Conservation (phyloP, 2,329 filamentous ascomycete genomes). For the Penicillium sp. region DNA sequence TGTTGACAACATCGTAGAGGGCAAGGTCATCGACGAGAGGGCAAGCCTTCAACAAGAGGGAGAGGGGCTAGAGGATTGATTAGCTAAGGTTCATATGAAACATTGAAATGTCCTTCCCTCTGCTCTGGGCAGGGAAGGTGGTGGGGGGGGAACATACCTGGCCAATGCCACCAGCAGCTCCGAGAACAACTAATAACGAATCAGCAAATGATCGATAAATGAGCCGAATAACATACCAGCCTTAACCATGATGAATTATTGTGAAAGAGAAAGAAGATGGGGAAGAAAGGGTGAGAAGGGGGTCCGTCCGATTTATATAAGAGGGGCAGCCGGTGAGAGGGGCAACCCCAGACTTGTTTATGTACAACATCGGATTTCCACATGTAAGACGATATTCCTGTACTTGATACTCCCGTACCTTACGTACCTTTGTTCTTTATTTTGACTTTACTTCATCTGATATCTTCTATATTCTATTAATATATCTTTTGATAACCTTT, state of each 20-base stretch:
- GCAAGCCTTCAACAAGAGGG: constrained; percentile 88
- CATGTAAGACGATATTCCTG: neutral
- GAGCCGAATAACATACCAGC: constrained; percentile 33
- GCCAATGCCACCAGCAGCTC: constrained; percentile 96
- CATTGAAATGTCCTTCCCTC: neutral
- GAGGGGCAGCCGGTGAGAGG: constrained; percentile 13
- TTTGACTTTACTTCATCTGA: neutral
- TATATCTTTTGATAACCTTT: neutral
- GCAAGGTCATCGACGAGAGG: constrained; percentile 87
- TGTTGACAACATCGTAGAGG: constrained; percentile 99
- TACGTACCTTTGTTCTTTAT: neutral
- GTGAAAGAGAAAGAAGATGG: constrained; percentile 7
- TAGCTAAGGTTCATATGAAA: neutral
- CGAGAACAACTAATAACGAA: constrained; percentile 67
- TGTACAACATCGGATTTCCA: neutral
- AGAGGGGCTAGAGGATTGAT: constrained; percentile 68
- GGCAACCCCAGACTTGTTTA: constrained; percentile 15
- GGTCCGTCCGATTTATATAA: constrained; percentile 13
- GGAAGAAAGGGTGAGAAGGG: constrained; percentile 5
- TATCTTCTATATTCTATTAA: neutral
- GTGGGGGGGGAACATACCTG: constrained; percentile 64
- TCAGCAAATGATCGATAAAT: constrained; percentile 15
- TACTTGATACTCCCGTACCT: neutral
- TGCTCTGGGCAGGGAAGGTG: too few species aligned
- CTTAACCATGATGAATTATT: constrained; percentile 48